Conservation (phyloP, 257 asterid species). For the Plantago elongata region DNA sequence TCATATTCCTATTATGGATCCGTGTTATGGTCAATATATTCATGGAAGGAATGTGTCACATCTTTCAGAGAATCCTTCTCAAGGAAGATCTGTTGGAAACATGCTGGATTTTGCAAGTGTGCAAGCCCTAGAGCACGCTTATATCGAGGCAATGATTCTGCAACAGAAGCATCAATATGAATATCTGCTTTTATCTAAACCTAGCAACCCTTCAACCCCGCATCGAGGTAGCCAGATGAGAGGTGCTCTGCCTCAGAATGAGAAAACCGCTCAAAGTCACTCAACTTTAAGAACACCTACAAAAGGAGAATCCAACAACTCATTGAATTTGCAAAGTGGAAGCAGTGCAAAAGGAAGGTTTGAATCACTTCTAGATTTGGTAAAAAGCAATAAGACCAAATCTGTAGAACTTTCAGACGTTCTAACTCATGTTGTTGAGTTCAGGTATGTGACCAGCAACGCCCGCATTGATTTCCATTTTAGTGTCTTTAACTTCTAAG, state of each 20-base stretch:
- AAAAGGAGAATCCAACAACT: constrained; percentile 36
- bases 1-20: constrained; percentile 39
- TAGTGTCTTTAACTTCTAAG: constrained; percentile 4
- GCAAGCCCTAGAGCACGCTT: constrained; percentile 58
- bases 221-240: constrained; percentile 33
- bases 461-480: constrained; percentile 4
- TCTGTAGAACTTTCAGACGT: constrained; percentile 63
- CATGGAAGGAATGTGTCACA: constrained; percentile 29
- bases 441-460: constrained; percentile 49
- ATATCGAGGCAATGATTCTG: constrained; percentile 55
- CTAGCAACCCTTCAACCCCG: constrained; percentile 26
- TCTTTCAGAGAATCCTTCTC: constrained; percentile 32
- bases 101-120: constrained; percentile 40
- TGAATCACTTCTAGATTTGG: constrained; percentile 47
- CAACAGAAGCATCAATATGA: constrained; percentile 56
- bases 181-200: constrained; percentile 29
- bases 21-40: constrained; percentile 35
- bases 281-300: constrained; percentile 26
- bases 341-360: constrained; percentile 37
- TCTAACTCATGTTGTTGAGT: constrained; percentile 59
- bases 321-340: constrained; percentile 35
- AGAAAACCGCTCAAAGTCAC: constrained; percentile 31
- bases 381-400: constrained; percentile 62
- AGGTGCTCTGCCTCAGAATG: constrained; percentile 37
- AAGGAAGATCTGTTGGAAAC: constrained; percentile 31